These are phyloP conservation scores for Akanthomyces lecanii DNA, from an alignment of 2,329 filamentous ascomycete genomes.

Conservation along the genomic window DNA sequence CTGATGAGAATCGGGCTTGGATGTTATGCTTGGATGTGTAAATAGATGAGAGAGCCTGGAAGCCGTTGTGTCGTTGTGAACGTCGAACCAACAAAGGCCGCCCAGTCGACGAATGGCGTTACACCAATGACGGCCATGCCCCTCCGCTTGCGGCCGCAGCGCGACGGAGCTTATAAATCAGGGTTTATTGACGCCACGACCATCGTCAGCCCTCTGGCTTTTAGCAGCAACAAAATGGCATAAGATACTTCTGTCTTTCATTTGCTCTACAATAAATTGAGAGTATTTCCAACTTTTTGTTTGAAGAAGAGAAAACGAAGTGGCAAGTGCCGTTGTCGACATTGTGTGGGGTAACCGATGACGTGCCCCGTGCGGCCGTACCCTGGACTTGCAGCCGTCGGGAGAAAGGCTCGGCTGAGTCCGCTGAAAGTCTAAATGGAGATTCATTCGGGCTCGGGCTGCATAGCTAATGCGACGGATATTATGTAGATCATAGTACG, in stretches of 20 bases:
- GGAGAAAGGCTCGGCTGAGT: no score
- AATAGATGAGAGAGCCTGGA: not conserved
- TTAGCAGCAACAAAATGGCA: not conserved
- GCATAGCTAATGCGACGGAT: no score
- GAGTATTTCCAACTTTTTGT: no score
- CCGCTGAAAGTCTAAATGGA: no score
- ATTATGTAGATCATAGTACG: no score
- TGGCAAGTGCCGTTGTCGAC: no score
- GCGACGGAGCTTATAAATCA: not conserved
- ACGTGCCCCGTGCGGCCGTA: no score
- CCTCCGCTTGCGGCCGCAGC: not conserved
- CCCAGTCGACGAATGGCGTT: not conserved
- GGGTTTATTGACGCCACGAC: not conserved
- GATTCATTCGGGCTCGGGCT: no score
- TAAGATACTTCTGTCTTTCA: not conserved
- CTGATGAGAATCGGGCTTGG: not conserved
- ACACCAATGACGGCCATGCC: not conserved
- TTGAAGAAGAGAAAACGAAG: no score
- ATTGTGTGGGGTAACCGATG: no score
- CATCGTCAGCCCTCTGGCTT: not conserved
- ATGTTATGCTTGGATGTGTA: not conserved
- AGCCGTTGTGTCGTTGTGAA: not conserved
- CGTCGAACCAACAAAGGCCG: not conserved
- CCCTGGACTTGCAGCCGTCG: no score
- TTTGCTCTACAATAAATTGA: not conserved